A percentile compares a stretch with the other conserved stretches of the same genome.
Evolutionary conservation across 768 basidiomycete genomes (phyloP).

Genomic region (Galerina marginata): DNA sequence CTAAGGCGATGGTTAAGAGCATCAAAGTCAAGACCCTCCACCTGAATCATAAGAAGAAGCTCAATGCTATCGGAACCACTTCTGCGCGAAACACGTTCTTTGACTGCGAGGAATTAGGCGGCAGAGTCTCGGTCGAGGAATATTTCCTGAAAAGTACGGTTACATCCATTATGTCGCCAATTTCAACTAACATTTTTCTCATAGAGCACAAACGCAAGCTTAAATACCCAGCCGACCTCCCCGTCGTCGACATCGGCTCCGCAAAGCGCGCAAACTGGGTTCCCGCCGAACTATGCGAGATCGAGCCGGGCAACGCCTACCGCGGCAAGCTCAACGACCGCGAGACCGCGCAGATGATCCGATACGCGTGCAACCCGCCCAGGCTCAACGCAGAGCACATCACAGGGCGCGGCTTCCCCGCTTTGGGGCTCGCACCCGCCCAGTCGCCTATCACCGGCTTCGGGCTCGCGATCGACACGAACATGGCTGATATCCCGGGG

Average conservation of each 20-base stretch:
- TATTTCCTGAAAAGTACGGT: constrained; percentile 69
- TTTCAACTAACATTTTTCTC: background rate
- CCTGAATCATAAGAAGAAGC: constrained; percentile 59
- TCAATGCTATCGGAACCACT: constrained; percentile 23
- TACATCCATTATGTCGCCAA: background rate
- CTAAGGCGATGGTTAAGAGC: constrained; percentile 52
- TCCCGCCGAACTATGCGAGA: constrained; percentile 76
- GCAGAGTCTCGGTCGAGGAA: constrained; percentile 60
- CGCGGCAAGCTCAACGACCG: constrained; percentile 61
- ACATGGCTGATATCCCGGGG: constrained; percentile 70
- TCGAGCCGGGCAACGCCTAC: constrained; percentile 62
- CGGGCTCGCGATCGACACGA: constrained; percentile 54
- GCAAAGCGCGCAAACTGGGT: constrained; percentile 42
- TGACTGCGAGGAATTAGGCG: constrained; percentile 42
- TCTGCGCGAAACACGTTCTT: constrained; percentile 31
- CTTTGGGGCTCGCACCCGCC: constrained; percentile 51
- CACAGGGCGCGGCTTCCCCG: constrained; percentile 58
- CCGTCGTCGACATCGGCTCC: constrained; percentile 54
- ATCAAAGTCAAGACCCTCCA: constrained; percentile 64
- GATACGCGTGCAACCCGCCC: constrained; percentile 68
- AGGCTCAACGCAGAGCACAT: constrained; percentile 62
- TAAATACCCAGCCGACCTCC: constrained; percentile 49
- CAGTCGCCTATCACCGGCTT: constrained; percentile 54
- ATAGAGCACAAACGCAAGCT: constrained; percentile 64
- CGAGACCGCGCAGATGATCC: constrained; percentile 76